Evolutionary conservation across 179 eudicot genomes (phyloP).

Genomic region (Amaranthus tricolor): DNA sequence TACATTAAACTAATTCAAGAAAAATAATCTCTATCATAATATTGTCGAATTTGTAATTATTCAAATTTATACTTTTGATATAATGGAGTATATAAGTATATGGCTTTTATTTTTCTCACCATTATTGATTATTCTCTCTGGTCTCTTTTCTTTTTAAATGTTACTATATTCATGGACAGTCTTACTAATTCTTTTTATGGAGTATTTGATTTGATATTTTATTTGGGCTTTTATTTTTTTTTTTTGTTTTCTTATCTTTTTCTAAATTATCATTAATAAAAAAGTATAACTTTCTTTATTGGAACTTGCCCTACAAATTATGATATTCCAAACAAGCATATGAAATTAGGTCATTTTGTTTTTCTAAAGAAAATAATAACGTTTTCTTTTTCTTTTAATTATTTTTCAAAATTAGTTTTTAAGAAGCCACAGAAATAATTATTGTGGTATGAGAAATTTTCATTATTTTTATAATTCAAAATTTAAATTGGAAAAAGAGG

Average conservation of each 20-base stretch:
- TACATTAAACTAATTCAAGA: too few relatives aligned
- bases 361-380: not conserved
- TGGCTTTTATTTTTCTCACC: not conserved
- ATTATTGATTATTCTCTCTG: not conserved
- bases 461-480: not conserved
- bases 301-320: constrained; percentile 24
- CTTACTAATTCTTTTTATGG: too few relatives aligned
- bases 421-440: constrained; percentile 1
- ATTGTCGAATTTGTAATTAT: too few relatives aligned
- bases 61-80: too few relatives aligned
- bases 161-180: too few relatives aligned
- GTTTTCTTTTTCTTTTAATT: constrained; percentile 1
- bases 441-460: not conserved
- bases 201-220: not conserved
- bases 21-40: too few relatives aligned
- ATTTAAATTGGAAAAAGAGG: not conserved
- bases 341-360: constrained; percentile 30
- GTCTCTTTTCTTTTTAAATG: too few relatives aligned
- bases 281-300: constrained; percentile 23
- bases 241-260: not conserved
- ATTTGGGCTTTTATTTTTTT: not conserved
- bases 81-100: not conserved
- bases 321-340: constrained; percentile 21
- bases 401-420: constrained; percentile 9
- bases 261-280: not conserved